Base-by-base conservation (phyloP, 352 stramenopile genomes). In the Phytopythium cucurbitacearum region DNA sequence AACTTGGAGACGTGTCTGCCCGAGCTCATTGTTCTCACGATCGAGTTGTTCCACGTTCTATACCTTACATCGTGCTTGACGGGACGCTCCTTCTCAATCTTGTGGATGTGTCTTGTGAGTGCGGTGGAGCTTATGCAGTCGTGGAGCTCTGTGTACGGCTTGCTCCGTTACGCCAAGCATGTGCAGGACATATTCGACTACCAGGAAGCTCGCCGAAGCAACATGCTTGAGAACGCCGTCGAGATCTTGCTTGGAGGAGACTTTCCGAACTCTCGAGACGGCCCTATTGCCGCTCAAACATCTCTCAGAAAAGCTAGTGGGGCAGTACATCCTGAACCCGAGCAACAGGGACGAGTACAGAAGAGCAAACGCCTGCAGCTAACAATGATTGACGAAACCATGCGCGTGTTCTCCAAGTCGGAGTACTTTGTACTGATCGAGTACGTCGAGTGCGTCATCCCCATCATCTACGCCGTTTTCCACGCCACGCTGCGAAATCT, bases 361-460 rank as follows among this genome's bases (percentile, higher is more conserved):
- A 10, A 38, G 28, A 53, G 48, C 7, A 36, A 38, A 21, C 38
- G 40, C 2, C n/a, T 53, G 4, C 37, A 44, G 0, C 7, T 15
- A 36, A 21, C 44, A 38, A 36, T 46, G 37, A 37, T 38, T 10
- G 48, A 53, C 4, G 36, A 53, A 32, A 46, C 48, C 34, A 38
- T 46, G 48, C 48, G 48, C 10, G 21, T 65, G 4, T 39, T 73
- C 13, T 64, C 55, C 33, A 53, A 42, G 39, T 55, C 48, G 2
- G 60, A 73, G 37, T 63, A 67, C 10, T 60, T 67, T 9, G 42
- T 59, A 5, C 49, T 67, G 2, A 36, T 73, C 9, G 64, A 67
- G 45, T 67, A 69, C 43, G 51, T 73, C 15, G 62, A 73, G 37
- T 60, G 40, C n/a, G 48, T 69, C 10, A 57, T 69, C 10, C 60